A percentile compares a stretch with the other conserved stretches of the same genome.
Evolutionary conservation across 495 filamentous ascomycete genomes (phyloP).

Genomic region (Pseudoneurospora amorphoporcata): DNA sequence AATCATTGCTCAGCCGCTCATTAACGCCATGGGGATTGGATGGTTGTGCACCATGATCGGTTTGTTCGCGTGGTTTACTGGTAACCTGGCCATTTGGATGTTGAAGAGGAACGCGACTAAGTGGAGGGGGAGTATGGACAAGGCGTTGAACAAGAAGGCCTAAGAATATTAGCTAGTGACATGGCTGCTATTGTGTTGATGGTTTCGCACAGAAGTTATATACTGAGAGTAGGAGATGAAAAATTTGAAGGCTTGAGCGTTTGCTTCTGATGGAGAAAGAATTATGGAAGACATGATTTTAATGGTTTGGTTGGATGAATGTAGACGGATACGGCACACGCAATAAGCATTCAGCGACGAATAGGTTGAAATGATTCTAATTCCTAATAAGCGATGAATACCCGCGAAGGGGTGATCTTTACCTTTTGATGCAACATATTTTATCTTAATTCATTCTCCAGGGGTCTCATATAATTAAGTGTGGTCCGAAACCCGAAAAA

Average conservation of each 20-base stretch:
- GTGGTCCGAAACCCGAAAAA: not conserved
- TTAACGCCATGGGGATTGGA: conserved; percentile 74
- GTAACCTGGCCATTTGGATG: conserved; percentile 47
- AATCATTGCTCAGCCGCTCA: conserved; percentile 64
- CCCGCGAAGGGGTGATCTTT: not conserved
- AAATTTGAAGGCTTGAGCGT: not conserved
- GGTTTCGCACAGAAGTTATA: not conserved
- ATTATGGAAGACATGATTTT: not conserved
- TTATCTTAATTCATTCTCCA: not conserved
- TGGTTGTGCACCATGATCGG: conserved; percentile 82
- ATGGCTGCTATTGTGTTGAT: not conserved
- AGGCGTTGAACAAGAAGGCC: conserved; percentile 10
- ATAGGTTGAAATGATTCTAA: not conserved
- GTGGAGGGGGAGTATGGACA: conserved; percentile 64
- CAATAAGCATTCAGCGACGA: not conserved
- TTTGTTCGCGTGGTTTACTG: conserved; percentile 46
- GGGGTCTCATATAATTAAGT: not conserved
- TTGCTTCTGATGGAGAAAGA: not conserved
- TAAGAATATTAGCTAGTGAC: not conserved
- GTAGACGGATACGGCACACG: not conserved
- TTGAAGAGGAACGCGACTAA: conserved; percentile 54
- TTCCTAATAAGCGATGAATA: not conserved
- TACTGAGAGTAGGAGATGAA: not conserved
- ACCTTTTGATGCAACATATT: not conserved
- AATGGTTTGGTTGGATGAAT: not conserved